A percentile compares a stretch with the other conserved stretches of the same genome.
Conservation (phyloP, 1,139 yeast species). For the Geotrichum phurueaensis region DNA sequence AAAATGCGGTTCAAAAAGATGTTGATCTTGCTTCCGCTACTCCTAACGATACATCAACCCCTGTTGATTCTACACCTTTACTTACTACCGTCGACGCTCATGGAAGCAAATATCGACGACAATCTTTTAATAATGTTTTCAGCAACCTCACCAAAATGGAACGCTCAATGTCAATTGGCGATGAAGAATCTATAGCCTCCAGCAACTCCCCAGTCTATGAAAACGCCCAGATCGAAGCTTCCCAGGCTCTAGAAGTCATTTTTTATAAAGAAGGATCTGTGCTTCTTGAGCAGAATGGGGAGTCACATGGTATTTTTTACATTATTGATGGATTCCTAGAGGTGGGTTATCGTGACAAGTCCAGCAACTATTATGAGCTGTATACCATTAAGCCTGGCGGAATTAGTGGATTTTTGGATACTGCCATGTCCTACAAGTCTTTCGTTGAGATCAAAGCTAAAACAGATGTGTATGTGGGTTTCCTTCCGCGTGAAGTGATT, state of each 20-base stretch:
- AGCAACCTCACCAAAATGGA: constrained; percentile 14
- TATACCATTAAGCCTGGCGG: constrained; percentile 73
- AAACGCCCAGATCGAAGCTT: constrained; percentile 57
- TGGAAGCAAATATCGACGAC: constrained; percentile 4
- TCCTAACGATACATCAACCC: constrained; percentile 1
- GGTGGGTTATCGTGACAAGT: constrained; percentile 42
- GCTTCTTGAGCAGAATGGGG: constrained; percentile 58
- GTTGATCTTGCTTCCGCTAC: background rate
- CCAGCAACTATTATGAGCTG: constrained; percentile 39
- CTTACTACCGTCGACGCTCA: constrained; percentile 12
- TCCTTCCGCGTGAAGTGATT: constrained; percentile 56
- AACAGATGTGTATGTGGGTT: constrained; percentile 61
- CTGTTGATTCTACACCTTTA: constrained; percentile 11
- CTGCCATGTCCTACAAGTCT: constrained; percentile 79
- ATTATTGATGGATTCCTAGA: constrained; percentile 74
- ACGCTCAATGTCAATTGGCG: constrained; percentile 1
- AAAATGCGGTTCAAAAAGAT: constrained; percentile 33
- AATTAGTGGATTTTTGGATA: constrained; percentile 78
- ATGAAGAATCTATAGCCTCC: constrained; percentile 15
- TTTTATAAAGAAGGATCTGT: constrained; percentile 50
- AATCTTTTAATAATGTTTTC: constrained; percentile 14
- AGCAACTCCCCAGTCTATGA: constrained; percentile 32
- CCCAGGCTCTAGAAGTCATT: constrained; percentile 54
- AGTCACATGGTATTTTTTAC: constrained; percentile 69
- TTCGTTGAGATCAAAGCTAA: constrained; percentile 63